Conservation (phyloP, 768 basidiomycete species). For the Tricholoma matsutake region DNA sequence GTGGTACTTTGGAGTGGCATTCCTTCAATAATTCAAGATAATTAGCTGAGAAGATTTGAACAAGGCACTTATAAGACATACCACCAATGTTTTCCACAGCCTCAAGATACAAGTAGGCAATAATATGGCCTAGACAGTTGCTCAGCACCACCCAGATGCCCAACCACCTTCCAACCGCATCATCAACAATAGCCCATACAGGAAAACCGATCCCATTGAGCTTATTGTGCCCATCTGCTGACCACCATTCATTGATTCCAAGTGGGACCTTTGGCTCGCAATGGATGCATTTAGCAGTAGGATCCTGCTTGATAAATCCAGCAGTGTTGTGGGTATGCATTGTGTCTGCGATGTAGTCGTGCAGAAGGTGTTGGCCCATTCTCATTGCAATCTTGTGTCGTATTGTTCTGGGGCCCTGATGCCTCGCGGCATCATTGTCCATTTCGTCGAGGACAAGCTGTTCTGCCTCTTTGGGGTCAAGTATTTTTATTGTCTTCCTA, state of each 20-base stretch:
- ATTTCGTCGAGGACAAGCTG: slow-evolving; percentile 17
- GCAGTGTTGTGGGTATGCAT: slow-evolving; percentile 7
- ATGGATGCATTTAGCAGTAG: not conserved
- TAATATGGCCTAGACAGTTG: no score
- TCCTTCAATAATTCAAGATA: slow-evolving; percentile 14
- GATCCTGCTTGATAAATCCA: slow-evolving; percentile 3
- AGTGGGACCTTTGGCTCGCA: not conserved
- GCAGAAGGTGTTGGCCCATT: not conserved
- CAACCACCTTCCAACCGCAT: slow-evolving; percentile 3
- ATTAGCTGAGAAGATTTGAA: not conserved
- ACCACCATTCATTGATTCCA: slow-evolving; percentile 1
- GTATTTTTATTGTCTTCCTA: not conserved
- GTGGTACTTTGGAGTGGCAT: slow-evolving; percentile 31
- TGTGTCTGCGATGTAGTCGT: not conserved
- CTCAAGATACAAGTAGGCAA: no score
- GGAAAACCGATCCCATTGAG: slow-evolving; percentile 37
- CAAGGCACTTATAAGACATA: no score
- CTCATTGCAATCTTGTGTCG: slow-evolving; percentile 15
- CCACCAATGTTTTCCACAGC: no score
- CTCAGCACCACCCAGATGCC: slow-evolving; percentile 2
- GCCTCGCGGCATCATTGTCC: slow-evolving; percentile 15
- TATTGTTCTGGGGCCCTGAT: not conserved
- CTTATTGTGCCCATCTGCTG: slow-evolving; percentile 33
- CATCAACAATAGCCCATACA: slow-evolving; percentile 22
- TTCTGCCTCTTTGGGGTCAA: not conserved